Conservation (phyloP, 2,329 filamentous ascomycete genomes). For the Colletotrichum trifolii region DNA sequence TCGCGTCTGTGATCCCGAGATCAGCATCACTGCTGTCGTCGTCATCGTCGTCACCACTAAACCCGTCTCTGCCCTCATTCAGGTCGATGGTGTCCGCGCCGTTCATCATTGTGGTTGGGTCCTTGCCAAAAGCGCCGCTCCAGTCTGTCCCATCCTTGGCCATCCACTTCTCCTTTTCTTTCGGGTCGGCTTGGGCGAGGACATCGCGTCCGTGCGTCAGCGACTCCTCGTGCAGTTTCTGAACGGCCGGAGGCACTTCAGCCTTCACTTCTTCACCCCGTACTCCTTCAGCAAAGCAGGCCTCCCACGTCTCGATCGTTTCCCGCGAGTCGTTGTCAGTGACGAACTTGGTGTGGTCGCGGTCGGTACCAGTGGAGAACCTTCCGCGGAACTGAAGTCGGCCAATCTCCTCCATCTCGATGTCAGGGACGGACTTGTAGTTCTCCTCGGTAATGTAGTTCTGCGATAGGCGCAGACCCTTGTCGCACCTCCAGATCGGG, state of each 20-base stretch:
- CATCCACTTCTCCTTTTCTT: constrained; percentile 83
- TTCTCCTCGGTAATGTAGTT: constrained; percentile 92
- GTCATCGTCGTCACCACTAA: constrained; percentile 48
- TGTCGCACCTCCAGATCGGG: constrained; percentile 89
- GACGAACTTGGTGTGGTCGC: constrained; percentile 85
- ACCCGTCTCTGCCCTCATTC: constrained; percentile 53
- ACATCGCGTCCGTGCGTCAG: constrained; percentile 84
- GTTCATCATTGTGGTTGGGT: constrained; percentile 67
- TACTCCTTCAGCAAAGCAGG: constrained; percentile 88
- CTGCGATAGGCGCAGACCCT: constrained; percentile 80
- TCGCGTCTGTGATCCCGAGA: constrained; percentile 70
- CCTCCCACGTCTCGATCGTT: constrained; percentile 95
- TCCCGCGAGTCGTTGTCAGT: constrained; percentile 89
- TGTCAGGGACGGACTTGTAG: constrained; percentile 73
- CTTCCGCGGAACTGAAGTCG: constrained; percentile 81
- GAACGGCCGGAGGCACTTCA: constrained; percentile 78
- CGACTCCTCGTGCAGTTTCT: constrained; percentile 83
- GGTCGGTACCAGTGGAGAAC: constrained; percentile 92
- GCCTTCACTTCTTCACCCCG: constrained; percentile 75
- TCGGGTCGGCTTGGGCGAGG: constrained; percentile 75
- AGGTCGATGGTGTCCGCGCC: constrained; percentile 41
- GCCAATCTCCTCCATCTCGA: constrained; percentile 83
- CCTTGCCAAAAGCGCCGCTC: constrained; percentile 85
- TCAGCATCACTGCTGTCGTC: constrained; percentile 46
- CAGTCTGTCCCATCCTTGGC: constrained; percentile 85